These are phyloP conservation scores for Pseudofabraea citricarpa DNA, from an alignment of 2,329 filamentous ascomycete genomes.

Conservation along the genomic window DNA sequence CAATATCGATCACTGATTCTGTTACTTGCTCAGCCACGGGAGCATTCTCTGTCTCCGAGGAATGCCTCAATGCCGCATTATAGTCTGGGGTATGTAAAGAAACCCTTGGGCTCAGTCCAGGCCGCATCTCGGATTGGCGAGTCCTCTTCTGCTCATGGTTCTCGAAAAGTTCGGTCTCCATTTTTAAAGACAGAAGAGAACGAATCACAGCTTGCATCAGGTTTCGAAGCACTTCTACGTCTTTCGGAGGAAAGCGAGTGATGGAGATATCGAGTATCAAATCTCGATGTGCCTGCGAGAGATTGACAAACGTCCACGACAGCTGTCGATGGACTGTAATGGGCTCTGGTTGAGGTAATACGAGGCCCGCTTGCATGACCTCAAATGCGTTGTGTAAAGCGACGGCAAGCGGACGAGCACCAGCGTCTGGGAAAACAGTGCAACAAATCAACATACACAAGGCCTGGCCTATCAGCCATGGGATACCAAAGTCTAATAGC, in stretches of 20 bases:
- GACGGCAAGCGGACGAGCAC: slow-evolving; percentile 45
- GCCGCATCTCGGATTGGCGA: background rate
- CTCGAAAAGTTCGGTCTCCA: slow-evolving; percentile 42
- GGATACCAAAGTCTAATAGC: slow-evolving; percentile 46
- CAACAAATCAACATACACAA: slow-evolving; percentile 45
- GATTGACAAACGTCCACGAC: slow-evolving; percentile 46
- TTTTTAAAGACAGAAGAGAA: slow-evolving; percentile 46
- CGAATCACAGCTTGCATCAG: slow-evolving; percentile 50
- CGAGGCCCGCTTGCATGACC: slow-evolving; percentile 38
- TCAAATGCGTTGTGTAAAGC: slow-evolving; percentile 41
- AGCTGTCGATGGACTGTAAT: slow-evolving; percentile 37
- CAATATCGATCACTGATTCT: slow-evolving; percentile 33
- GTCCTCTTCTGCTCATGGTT: slow-evolving; percentile 12
- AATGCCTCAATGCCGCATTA: background rate
- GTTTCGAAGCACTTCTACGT: slow-evolving; percentile 47
- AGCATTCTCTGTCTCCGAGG: background rate
- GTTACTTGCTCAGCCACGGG: slow-evolving; percentile 2
- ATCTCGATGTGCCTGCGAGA: slow-evolving; percentile 52
- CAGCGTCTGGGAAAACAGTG: slow-evolving; percentile 48
- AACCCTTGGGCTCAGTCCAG: background rate
- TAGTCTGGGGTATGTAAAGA: background rate
- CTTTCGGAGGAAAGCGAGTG: slow-evolving; percentile 45
- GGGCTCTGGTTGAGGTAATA: slow-evolving; percentile 31
- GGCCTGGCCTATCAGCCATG: slow-evolving; percentile 51
- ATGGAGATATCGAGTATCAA: slow-evolving; percentile 52